phyloP scores from a whole-genome alignment of 73 alveolate species.

The Tetrahymena malaccensis region DNA sequence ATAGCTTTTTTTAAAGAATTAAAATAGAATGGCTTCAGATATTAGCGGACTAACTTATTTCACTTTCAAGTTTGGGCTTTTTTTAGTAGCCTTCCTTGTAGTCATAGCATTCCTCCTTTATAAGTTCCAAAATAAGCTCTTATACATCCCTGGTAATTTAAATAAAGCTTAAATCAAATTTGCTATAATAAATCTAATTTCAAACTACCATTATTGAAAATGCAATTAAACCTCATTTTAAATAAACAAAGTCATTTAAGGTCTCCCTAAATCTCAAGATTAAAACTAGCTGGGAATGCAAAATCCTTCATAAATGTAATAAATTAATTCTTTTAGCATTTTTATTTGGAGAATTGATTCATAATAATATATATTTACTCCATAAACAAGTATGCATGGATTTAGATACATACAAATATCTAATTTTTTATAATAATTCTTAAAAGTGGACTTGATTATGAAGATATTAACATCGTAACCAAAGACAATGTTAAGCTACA shows the following conservation, averaged over 20 bases:
- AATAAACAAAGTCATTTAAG: neutral
- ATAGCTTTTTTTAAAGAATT: neutral
- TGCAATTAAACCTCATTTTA: too few relatives aligned
- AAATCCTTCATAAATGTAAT: neutral
- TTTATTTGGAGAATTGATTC: neutral
- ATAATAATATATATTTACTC: neutral
- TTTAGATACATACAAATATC: neutral
- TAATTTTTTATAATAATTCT: neutral
- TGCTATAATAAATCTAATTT: too few relatives aligned
- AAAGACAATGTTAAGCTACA: neutral
- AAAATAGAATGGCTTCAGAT: neutral
- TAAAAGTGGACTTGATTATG: neutral
- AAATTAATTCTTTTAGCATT: neutral
- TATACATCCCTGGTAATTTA: neutral
- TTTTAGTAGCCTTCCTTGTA: neutral
- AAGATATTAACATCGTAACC: neutral
- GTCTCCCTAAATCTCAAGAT: neutral
- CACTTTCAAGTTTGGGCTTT: neutral
- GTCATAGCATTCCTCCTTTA: neutral
- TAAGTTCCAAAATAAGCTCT: neutral
- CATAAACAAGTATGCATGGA: neutral
- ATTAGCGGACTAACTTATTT: neutral
- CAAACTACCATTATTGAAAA: too few relatives aligned
- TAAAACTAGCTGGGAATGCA: neutral
- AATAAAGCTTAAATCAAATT: too few relatives aligned